These are phyloP conservation scores for Cordyceps farinosa DNA, from an alignment of 2,329 filamentous ascomycete genomes.

Conservation along the genomic window DNA sequence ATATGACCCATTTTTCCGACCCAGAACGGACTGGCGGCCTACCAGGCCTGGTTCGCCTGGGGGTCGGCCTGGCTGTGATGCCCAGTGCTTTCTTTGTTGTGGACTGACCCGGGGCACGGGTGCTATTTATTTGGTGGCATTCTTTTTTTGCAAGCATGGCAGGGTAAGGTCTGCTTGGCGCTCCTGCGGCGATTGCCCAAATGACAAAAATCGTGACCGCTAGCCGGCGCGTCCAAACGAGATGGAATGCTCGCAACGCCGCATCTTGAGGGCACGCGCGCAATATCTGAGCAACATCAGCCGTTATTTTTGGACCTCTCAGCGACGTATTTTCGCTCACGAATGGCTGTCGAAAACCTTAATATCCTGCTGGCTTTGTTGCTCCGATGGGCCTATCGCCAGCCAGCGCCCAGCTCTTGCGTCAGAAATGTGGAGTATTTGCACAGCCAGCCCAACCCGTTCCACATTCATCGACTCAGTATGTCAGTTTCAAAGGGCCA, in stretches of 20 bases:
- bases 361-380: neutral
- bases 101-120: too few relatives aligned
- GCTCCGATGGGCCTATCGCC: neutral
- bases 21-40: neutral
- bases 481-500: slow-evolving; percentile 9
- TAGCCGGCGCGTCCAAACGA: neutral
- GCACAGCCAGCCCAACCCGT: slow-evolving; percentile 5
- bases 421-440: slow-evolving; percentile 10
- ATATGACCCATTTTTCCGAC: neutral
- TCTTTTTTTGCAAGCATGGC: too few relatives aligned
- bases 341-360: neutral
- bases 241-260: neutral
- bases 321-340: neutral
- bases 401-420: neutral
- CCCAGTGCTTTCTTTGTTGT: too few relatives aligned
- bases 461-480: slow-evolving; percentile 3
- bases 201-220: neutral
- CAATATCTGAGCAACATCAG: neutral
- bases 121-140: too few relatives aligned
- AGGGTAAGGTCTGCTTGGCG: too few relatives aligned
- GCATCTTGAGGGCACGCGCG: neutral
- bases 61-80: neutral
- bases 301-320: neutral
- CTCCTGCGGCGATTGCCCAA: neutral
- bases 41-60: neutral